Conservation (phyloP, 257 asterid genomes). For the Primulina tabacum region DNA sequence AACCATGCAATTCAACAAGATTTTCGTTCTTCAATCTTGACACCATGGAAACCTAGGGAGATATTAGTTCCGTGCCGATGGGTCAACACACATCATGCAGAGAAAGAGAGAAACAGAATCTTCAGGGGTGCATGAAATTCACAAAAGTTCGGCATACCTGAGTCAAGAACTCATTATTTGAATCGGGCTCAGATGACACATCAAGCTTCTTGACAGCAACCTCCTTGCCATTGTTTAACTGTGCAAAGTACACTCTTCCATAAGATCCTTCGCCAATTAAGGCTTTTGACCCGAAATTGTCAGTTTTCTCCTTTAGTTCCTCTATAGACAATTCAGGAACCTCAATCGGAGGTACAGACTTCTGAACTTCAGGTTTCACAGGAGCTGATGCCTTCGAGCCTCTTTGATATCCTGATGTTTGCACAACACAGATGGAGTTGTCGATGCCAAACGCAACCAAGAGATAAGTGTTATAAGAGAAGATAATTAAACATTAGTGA, state of each 20-base stretch:
- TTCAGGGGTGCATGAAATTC: conserved; percentile 10
- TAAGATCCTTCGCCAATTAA: conserved; percentile 92
- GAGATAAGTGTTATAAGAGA: conserved; percentile 10
- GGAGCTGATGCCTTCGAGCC: conserved; percentile 61
- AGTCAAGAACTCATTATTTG: conserved; percentile 77
- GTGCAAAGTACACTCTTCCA: conserved; percentile 83
- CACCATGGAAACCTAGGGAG: conserved; percentile 80
- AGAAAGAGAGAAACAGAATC: conserved; percentile 14
- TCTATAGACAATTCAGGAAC: conserved; percentile 74
- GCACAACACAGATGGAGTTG: conserved; percentile 22
- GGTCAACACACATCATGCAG: conserved; percentile 25
- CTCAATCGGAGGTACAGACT: conserved; percentile 68
- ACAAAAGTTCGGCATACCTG: conserved; percentile 46
- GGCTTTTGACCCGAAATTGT: conserved; percentile 77
- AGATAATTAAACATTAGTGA: conserved; percentile 2
- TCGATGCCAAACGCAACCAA: conserved; percentile 11
- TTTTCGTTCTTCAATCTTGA: conserved; percentile 90
- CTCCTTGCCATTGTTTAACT: conserved; percentile 59
- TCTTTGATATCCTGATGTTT: conserved; percentile 51
- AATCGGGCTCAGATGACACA: conserved; percentile 86
- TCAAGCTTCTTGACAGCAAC: conserved; percentile 97
- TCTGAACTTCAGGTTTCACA: conserved; percentile 64
- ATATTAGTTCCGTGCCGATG: conserved; percentile 18
- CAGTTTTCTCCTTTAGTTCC: conserved; percentile 82
- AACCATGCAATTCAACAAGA: conserved; percentile 86